Base-by-base conservation (phyloP, 2,329 filamentous ascomycete genomes). In the Epichloe sp. region DNA sequence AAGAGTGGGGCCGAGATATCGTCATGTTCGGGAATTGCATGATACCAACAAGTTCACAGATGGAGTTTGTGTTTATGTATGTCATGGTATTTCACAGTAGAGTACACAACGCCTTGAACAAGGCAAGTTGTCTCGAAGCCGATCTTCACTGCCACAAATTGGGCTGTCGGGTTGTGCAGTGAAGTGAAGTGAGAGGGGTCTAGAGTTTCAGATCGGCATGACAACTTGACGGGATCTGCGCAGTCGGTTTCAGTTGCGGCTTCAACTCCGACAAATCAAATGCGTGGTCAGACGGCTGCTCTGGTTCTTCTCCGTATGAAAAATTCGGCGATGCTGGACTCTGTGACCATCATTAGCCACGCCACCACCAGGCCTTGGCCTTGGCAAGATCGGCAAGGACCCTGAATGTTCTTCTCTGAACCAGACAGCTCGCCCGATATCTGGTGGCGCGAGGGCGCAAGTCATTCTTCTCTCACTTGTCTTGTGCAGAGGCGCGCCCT, bases 151-250 rank as follows among this genome's bases (percentile, higher is more conserved):
- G 40, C 19, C 21, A 4, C 40, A 7, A 12, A 12, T 12, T 23
- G 40, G 7, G 21, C 19, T 42, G 15, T 36, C 44, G 21, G 17
- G 19, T 34, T 12, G 11, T 11, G 11, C 19, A 37, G n/a, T 5
- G 19, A 19, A n/a, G 21, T n/a, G n/a, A n/a, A n/a, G 21, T 12
- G 10, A 36, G 19, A 19, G 19, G 43, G 34, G 43, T 42, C 48
- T 50, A 46, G 48, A 50, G 40, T 40, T 17, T 40, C 41, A 14
- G 48, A 50, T 50, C 43, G 48, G n/a, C 48, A 17, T 19, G 48
- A 26, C 36, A 8, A 8, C 42, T 46, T 10, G 23, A 45, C 23
- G 7, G 23, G 36, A 46, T 50, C 36, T 26, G 43, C 36, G 38
- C 34, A 34, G 10, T 11, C 19, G 38, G n/a, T 35, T 23, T 46